Conservation (phyloP, 2,329 filamentous ascomycete species). For the Alternaria angustiovoidea region DNA sequence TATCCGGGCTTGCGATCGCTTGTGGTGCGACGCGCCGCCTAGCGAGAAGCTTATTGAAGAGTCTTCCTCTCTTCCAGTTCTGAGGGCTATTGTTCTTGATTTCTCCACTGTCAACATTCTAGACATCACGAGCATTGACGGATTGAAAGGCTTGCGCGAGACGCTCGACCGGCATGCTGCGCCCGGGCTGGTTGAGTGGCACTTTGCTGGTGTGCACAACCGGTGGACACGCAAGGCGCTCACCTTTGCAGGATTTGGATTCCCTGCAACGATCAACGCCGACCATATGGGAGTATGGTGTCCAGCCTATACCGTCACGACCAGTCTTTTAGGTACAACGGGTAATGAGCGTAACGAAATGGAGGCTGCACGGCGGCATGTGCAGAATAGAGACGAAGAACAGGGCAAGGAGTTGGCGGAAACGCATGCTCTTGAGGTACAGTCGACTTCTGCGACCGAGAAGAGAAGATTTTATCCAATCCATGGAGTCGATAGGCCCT, state of each 20-base stretch:
- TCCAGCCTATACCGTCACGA: constrained; percentile 35
- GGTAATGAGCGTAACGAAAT: constrained; percentile 23
- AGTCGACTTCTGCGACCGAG: not conserved
- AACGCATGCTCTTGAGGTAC: not conserved
- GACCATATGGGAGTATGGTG: constrained; percentile 28
- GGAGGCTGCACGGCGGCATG: constrained; percentile 4
- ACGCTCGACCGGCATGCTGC: constrained; percentile 62
- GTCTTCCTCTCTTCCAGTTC: constrained; percentile 50
- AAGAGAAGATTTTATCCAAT: constrained; percentile 15
- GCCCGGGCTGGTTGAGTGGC: constrained; percentile 50
- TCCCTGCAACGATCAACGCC: constrained; percentile 31
- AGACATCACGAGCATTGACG: constrained; percentile 65
- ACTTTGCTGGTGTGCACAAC: constrained; percentile 62
- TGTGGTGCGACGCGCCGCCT: constrained; percentile 63
- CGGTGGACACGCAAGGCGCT: constrained; percentile 67
- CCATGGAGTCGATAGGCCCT: constrained; percentile 36
- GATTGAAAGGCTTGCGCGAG: constrained; percentile 63
- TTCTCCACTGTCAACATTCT: constrained; percentile 64
- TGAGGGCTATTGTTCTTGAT: constrained; percentile 65
- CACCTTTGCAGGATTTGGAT: constrained; percentile 63
- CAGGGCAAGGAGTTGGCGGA: not conserved
- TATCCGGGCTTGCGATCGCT: constrained; percentile 51
- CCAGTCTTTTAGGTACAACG: constrained; percentile 23
- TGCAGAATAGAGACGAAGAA: constrained; percentile 19
- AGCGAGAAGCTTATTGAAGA: constrained; percentile 26